A percentile compares a stretch with the other conserved stretches of the same genome.
These are phyloP conservation scores for Cajanus cajan DNA, from an alignment of 306 rosid species.

Conservation along the genomic window DNA sequence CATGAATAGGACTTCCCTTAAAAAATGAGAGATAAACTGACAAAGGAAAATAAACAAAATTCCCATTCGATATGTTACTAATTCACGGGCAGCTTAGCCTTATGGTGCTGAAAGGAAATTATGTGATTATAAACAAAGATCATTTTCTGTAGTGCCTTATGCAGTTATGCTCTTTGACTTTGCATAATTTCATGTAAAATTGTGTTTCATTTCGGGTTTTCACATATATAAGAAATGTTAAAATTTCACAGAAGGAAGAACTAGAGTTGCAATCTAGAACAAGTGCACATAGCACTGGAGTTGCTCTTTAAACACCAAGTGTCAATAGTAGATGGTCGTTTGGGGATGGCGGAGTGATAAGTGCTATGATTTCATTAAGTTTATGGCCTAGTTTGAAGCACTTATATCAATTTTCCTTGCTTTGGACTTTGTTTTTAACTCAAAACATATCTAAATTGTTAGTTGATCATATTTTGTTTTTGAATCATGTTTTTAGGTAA, in stretches of 20 bases:
- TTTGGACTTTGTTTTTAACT: too few relatives aligned
- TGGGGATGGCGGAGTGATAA: too few relatives aligned
- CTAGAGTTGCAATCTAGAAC: neutral
- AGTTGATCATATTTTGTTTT: too few relatives aligned
- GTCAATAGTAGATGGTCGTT: too few relatives aligned
- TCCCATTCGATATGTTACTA: neutral
- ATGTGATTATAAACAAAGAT: neutral
- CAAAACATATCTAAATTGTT: too few relatives aligned
- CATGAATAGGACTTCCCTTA: neutral
- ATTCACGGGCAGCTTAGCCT: neutral
- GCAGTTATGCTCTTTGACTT: neutral
- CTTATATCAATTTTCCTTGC: too few relatives aligned
- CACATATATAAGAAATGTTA: neutral
- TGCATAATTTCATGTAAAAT: neutral
- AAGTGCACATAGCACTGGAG: too few relatives aligned
- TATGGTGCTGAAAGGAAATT: neutral
- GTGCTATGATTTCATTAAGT: too few relatives aligned
- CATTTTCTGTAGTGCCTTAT: neutral
- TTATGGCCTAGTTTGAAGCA: too few relatives aligned
- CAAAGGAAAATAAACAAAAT: neutral
- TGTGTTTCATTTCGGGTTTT: neutral
- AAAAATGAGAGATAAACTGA: neutral
- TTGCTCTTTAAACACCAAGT: too few relatives aligned
- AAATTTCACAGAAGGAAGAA: neutral
- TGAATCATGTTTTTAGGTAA: too few relatives aligned